Conservation (phyloP, 2,329 filamentous ascomycete species). For the Neonectria faginata region DNA sequence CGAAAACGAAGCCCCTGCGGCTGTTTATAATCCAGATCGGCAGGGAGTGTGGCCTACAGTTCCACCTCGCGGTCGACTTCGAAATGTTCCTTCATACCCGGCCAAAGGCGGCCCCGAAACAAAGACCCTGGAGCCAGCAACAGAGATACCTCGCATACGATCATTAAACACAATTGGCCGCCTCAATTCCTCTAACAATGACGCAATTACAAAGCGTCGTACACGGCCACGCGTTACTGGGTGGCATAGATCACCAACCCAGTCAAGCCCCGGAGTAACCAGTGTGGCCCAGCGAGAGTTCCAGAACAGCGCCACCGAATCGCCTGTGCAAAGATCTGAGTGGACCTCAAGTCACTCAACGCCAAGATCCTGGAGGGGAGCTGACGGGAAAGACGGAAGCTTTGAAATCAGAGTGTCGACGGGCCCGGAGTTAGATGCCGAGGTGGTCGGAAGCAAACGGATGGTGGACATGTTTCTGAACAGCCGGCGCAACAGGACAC, state of each 20-base stretch:
- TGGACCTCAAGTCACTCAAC: constrained; percentile 22
- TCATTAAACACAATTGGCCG: constrained; percentile 44
- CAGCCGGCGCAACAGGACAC: constrained; percentile 58
- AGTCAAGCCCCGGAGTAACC: constrained; percentile 46
- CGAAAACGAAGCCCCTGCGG: constrained; percentile 37
- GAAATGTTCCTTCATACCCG: constrained; percentile 44
- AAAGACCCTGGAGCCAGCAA: not conserved
- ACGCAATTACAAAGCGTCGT: constrained; percentile 37
- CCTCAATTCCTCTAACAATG: constrained; percentile 32
- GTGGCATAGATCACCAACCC: constrained; percentile 41
- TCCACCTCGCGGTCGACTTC: constrained; percentile 36
- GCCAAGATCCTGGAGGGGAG: constrained; percentile 15
- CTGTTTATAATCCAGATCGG: not conserved
- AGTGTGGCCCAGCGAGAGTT: constrained; percentile 30
- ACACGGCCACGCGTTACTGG: constrained; percentile 35
- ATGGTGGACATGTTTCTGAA: constrained; percentile 68
- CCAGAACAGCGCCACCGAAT: constrained; percentile 17
- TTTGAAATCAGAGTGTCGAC: not conserved
- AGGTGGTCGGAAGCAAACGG: constrained; percentile 58
- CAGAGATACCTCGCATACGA: constrained; percentile 37
- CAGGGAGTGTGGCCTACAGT: constrained; percentile 27
- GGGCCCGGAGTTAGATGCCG: constrained; percentile 44
- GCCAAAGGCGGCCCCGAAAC: constrained; percentile 18
- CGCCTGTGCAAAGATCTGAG: constrained; percentile 21
- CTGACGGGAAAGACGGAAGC: constrained; percentile 30